Percentiles rank a stretch among this genome's conserved stretches.
These are phyloP conservation scores for Hypholoma fasciculare DNA, from an alignment of 768 basidiomycete genomes.

Conservation along the genomic window DNA sequence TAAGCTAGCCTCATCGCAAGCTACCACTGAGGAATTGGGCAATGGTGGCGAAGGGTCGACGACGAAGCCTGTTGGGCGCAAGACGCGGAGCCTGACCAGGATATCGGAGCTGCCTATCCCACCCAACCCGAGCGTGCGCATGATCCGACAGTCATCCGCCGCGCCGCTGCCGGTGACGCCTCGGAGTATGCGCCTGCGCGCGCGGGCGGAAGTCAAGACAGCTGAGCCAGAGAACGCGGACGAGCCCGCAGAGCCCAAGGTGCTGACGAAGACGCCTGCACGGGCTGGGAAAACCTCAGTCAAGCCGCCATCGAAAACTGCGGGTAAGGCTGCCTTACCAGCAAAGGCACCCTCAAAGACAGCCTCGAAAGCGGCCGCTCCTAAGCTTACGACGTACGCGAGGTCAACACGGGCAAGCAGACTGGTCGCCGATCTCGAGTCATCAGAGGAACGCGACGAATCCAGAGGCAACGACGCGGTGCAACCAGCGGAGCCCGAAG, in stretches of 20 bases:
- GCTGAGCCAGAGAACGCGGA: background rate
- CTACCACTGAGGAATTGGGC: background rate
- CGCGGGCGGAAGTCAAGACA: background rate
- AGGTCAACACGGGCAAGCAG: conserved; percentile 3
- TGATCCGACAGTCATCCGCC: conserved; percentile 3
- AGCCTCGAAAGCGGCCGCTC: conserved; percentile 8
- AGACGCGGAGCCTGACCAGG: conserved; percentile 12
- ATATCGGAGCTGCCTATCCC: conserved; percentile 25
- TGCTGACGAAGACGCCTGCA: background rate
- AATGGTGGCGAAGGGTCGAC: background rate
- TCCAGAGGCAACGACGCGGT: background rate
- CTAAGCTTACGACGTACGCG: conserved; percentile 5
- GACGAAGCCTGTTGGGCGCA: conserved; percentile 7
- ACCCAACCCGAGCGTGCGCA: conserved; percentile 13
- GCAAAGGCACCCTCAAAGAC: conserved; percentile 15
- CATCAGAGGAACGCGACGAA: background rate
- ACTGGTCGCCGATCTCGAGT: conserved; percentile 1
- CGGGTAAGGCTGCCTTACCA: background rate
- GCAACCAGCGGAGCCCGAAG: background rate
- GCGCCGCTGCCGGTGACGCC: conserved; percentile 1
- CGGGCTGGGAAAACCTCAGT: background rate
- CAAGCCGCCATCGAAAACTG: background rate
- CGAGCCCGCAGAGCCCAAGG: background rate
- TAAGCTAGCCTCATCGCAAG: background rate
- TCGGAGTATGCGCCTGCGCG: background rate